Base-by-base conservation (phyloP, 2,329 filamentous ascomycete genomes). In the Fusarium sp. region DNA sequence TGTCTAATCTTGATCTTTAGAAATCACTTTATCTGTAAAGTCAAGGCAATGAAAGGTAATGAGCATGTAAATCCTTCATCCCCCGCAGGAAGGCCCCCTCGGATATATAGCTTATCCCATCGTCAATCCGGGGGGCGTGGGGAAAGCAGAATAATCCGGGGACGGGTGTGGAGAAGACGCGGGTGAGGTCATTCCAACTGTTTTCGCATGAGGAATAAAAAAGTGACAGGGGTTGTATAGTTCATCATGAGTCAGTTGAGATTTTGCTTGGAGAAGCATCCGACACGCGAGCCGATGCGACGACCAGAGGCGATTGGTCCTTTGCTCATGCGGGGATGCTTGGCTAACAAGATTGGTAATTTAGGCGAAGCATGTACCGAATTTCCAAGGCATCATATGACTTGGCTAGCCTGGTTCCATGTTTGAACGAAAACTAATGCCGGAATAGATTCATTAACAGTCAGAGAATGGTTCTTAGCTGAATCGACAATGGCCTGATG, bases 221-320 rank as follows among this genome's bases (percentile, higher is more conserved):
- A 33, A 68, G 28, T 48, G 63, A 42, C 63, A 51, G 48, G 48
- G 48, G 18, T 51, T 51, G 5, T 53, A 22, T 22, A 35, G 31
- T 50, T 58, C 45, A 62, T 62, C 58, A 70, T 59, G 65, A 54
- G 36, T 42, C 20, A 33, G 55, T 58, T 35, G 26, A 38, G 20
- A 36, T 39, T 28, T 41, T 41, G 33, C 24, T 61, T 67, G 59
- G 50, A 56, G 51, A 57, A 48, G 36, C 30, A 78, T 39, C 77
- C 77, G 77, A 78, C 60, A 71, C 35, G 75, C 77, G 77, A 79
- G 71, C 77, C 77, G 77, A 79, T 62, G 73, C 73, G 72, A 77
- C 39, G 38, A 55, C 45, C 35, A 4, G 5, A 60, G 44, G 75
- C 75, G 75, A 77, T 76, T 77, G 75, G 75, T 33, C n/a, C 48